A percentile compares a stretch with the other conserved stretches of the same genome.
Conservation (phyloP, 2,329 filamentous ascomycete genomes). For the Nakataea oryzae region DNA sequence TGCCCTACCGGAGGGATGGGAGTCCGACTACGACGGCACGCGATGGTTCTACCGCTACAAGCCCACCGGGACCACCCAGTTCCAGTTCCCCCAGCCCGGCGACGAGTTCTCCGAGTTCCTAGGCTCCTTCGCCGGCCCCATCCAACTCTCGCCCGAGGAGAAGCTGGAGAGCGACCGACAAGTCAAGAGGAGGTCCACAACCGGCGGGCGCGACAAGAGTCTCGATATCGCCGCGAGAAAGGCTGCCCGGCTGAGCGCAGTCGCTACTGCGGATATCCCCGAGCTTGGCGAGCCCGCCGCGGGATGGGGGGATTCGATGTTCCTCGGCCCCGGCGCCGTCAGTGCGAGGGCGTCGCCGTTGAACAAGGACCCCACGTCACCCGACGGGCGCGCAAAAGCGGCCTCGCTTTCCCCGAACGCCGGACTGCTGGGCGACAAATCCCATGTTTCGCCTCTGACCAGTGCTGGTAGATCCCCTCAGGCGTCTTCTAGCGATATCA, state of each 20-base stretch:
- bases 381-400: neutral
- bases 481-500: neutral
- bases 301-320: constrained; percentile 33
- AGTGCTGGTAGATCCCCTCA: constrained; percentile 4
- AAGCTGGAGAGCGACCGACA: constrained; percentile 41
- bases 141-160: constrained; percentile 39
- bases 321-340: constrained; percentile 34
- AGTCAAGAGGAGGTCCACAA: constrained; percentile 23
- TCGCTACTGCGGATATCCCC: constrained; percentile 11
- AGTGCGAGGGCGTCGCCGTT: constrained; percentile 31
- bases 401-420: neutral
- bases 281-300: constrained; percentile 21
- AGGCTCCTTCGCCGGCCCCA: constrained; percentile 20
- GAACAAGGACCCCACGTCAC: constrained; percentile 21
- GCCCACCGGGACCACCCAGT: constrained; percentile 42
- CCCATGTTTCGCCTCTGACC: neutral
- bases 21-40: constrained; percentile 44
- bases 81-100: constrained; percentile 43
- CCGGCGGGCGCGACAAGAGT: constrained; percentile 6
- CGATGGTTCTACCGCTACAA: constrained; percentile 50
- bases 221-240: neutral
- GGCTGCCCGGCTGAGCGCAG: neutral
- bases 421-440: neutral
- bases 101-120: constrained; percentile 48
- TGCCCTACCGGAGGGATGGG: constrained; percentile 42